Base-by-base conservation (phyloP, 345 rosid species). In the Dimocarpus longan region DNA sequence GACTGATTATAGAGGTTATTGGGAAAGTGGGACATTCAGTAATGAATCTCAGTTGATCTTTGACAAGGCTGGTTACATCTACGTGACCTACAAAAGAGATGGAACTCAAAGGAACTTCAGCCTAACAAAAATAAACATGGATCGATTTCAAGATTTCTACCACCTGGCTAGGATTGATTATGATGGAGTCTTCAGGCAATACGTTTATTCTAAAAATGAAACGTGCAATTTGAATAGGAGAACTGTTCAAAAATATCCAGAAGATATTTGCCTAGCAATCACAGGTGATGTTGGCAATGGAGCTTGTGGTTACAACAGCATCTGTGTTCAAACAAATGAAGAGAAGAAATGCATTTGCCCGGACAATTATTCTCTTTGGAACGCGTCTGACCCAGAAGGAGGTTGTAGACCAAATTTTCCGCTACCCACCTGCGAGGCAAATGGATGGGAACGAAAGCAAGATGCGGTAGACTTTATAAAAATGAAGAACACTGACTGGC, bases 381-480 rank as follows among this genome's bases (percentile, higher is more conserved):
- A 76, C 37, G 42, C 44, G 54, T 1, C 1, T 15, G 79, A 54
- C 10, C 0, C 11, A 21, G 2, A 3, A n/a, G 15, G 21, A 52
- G 79, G 79, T 15, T 76, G 79, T 40, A 76, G 54, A 39, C 72
- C 72, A 39, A 15, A 56, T 66, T 76, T 76, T 76, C 52, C 73
- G 19, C 22, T 66, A 16, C 79, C 71, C 32, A 76, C 65, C 48
- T 76, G 73, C 71, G 5, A 39, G 46, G 39, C 16, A 15, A 24
- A 74, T 16, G 69, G 69, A 46, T 74, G 77, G 77, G 77, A 74
- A 63, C 8, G 56, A 60, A 42, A 73, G 19, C 13, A 12, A 9
- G 26, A 59, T 0, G n/a, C 13, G 4, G 69, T 62, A 42, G 24
- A 63, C 7, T 74, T 74, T 74, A 44, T 12, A 63, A 9, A 12